A percentile compares a stretch with the other conserved stretches of the same genome.
phyloP scores from a whole-genome alignment of 2,329 filamentous ascomycete species.

The Ophiosphaerella korrae region DNA sequence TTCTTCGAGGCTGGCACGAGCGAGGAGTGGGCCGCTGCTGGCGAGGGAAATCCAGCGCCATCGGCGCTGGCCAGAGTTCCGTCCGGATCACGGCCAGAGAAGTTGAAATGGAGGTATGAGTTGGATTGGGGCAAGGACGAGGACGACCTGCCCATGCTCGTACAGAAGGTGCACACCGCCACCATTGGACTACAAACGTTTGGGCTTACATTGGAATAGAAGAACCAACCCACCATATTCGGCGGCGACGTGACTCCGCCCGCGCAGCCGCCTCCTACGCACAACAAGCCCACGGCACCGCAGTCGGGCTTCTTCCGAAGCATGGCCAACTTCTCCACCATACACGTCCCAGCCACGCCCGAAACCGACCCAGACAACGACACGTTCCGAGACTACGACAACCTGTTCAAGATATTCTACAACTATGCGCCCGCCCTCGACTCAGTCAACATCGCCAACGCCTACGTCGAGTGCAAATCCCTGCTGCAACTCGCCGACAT shows the following conservation, averaged over 20 bases:
- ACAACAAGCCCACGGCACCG: slow-evolving; percentile 67
- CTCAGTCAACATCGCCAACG: slow-evolving; percentile 84
- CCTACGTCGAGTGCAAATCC: slow-evolving; percentile 92
- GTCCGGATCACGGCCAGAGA: slow-evolving; percentile 50
- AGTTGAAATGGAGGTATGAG: slow-evolving; percentile 82
- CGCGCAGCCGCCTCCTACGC: slow-evolving; percentile 57
- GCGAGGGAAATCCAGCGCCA: slow-evolving; percentile 28
- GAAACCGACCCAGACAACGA: slow-evolving; percentile 70
- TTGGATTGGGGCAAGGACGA: slow-evolving; percentile 73
- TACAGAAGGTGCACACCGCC: slow-evolving; percentile 69
- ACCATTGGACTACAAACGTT: not conserved
- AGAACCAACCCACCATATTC: slow-evolving; percentile 59
- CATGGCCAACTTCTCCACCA: slow-evolving; percentile 75
- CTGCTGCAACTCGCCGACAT: slow-evolving; percentile 88
- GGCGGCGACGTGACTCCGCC: slow-evolving; percentile 52
- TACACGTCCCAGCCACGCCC: slow-evolving; percentile 48
- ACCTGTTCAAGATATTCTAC: slow-evolving; percentile 94
- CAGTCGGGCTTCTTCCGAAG: slow-evolving; percentile 81
- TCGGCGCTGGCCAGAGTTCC: slow-evolving; percentile 48
- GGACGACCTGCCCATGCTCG: slow-evolving; percentile 82
- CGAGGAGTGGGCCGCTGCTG: slow-evolving; percentile 71
- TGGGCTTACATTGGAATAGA: slow-evolving; percentile 20
- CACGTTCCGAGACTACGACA: slow-evolving; percentile 89
- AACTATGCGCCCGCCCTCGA: slow-evolving; percentile 86
- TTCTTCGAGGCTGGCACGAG: slow-evolving; percentile 90